These are phyloP conservation scores for Rhynchospora pubera DNA, from an alignment of 176 grass and related monocot species.

Conservation along the genomic window DNA sequence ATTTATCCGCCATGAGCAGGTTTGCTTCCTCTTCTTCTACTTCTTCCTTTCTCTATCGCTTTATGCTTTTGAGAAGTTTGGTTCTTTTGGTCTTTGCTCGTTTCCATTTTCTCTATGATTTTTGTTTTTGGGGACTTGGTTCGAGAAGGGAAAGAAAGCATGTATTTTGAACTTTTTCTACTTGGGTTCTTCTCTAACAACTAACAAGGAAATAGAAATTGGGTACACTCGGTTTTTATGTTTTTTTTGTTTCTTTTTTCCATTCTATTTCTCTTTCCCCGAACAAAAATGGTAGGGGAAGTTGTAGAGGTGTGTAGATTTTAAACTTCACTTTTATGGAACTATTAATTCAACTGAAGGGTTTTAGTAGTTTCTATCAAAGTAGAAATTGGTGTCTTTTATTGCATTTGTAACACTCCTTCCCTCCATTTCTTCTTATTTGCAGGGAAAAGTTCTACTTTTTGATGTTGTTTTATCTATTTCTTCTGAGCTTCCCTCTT, in stretches of 20 bases:
- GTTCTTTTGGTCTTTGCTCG: background rate
- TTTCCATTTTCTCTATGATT: background rate
- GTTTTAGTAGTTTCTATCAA: background rate
- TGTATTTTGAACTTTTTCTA: conserved; percentile 18
- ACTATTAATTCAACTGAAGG: background rate
- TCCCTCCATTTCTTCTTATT: background rate
- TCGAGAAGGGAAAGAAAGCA: conserved; percentile 15
- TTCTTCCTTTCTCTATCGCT: background rate
- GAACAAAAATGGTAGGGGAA: background rate
- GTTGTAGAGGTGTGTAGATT: background rate
- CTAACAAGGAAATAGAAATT: conserved; percentile 2
- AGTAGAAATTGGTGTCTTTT: background rate
- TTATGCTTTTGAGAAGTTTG: background rate
- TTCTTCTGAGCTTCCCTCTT: conserved; percentile 12
- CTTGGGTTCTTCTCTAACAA: background rate
- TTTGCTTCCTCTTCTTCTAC: background rate
- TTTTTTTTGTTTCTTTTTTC: background rate
- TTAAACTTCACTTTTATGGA: background rate
- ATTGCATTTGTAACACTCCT: background rate
- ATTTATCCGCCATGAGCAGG: conserved; percentile 23
- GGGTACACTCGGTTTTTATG: background rate
- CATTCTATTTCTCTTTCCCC: background rate
- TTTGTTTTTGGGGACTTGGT: background rate
- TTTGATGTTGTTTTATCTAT: background rate
- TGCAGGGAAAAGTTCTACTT: conserved; percentile 5